Conservation (phyloP, 495 filamentous ascomycete species). For the Tuber indicum region DNA sequence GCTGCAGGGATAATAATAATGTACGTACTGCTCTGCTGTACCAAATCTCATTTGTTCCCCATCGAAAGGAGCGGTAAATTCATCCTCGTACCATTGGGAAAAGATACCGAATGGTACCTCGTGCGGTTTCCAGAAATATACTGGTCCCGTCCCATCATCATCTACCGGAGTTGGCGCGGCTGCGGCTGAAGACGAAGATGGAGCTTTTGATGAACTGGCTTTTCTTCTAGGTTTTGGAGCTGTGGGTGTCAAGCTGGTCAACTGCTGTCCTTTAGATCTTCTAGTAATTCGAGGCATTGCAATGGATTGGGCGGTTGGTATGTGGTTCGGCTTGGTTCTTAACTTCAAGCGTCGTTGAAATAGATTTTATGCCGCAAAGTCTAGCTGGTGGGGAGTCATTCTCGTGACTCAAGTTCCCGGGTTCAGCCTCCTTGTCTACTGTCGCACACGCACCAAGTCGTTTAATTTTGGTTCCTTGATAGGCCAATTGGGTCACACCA, state of each 20-base stretch:
- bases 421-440: not conserved
- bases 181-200: not conserved
- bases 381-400: not conserved
- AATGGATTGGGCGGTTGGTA: not conserved
- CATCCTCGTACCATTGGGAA: conserved; percentile 44
- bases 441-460: not conserved
- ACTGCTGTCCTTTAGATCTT: not conserved
- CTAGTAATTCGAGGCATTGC: not conserved
- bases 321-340: not conserved
- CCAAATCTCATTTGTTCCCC: conserved; percentile 28
- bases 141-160: conserved; percentile 13
- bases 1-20: not conserved
- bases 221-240: not conserved
- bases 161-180: not conserved
- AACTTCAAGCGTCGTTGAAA: not conserved
- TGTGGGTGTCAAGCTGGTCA: not conserved
- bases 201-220: not conserved
- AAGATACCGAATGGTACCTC: conserved; percentile 42
- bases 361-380: not conserved
- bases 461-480: not conserved
- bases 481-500: not conserved
- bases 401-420: not conserved
- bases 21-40: conserved; percentile 41
- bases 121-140: conserved; percentile 44
- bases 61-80: conserved; percentile 40